These are phyloP conservation scores for Talaromyces sp. DNA, from an alignment of 2,329 filamentous ascomycete genomes.

Conservation along the genomic window DNA sequence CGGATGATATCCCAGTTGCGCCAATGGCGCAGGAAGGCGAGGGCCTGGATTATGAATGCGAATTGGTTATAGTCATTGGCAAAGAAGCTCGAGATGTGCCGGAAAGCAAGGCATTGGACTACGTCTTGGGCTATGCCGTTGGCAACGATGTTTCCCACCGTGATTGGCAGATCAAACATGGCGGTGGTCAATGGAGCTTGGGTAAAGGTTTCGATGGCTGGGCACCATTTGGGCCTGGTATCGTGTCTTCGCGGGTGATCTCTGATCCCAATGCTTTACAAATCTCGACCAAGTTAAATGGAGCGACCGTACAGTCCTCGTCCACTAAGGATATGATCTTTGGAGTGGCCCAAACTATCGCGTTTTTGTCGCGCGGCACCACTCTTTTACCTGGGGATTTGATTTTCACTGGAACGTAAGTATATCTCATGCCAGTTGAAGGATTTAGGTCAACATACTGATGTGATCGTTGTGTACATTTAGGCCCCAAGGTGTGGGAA, in stretches of 20 bases:
- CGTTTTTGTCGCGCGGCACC: conserved; percentile 50
- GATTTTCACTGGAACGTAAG: conserved; percentile 51
- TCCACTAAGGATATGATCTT: conserved; percentile 56
- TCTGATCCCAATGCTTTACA: conserved; percentile 43
- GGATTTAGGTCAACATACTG: background rate
- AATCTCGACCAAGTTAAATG: conserved; percentile 54
- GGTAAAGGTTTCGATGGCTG: conserved; percentile 77
- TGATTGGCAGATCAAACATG: conserved; percentile 71
- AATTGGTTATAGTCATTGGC: conserved; percentile 74
- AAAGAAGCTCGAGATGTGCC: conserved; percentile 67
- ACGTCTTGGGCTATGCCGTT: conserved; percentile 73
- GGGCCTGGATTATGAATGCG: conserved; percentile 79
- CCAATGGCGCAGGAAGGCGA: conserved; percentile 64
- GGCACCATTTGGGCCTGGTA: conserved; percentile 73
- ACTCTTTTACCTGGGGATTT: conserved; percentile 46
- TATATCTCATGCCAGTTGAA: conserved; percentile 9
- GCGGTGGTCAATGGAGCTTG: conserved; percentile 70
- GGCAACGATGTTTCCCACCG: conserved; percentile 81
- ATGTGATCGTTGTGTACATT: background rate
- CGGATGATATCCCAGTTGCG: conserved; percentile 68
- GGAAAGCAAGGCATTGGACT: conserved; percentile 67
- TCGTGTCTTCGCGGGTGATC: conserved; percentile 60
- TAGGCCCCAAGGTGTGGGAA: conserved; percentile 70
- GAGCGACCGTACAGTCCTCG: conserved; percentile 51
- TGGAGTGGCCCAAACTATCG: conserved; percentile 48